Percentiles rank a stretch among this genome's conserved stretches.
Evolutionary conservation across 23 red algal species (phyloP).

Genomic region (Pyropia haitanensis): DNA sequence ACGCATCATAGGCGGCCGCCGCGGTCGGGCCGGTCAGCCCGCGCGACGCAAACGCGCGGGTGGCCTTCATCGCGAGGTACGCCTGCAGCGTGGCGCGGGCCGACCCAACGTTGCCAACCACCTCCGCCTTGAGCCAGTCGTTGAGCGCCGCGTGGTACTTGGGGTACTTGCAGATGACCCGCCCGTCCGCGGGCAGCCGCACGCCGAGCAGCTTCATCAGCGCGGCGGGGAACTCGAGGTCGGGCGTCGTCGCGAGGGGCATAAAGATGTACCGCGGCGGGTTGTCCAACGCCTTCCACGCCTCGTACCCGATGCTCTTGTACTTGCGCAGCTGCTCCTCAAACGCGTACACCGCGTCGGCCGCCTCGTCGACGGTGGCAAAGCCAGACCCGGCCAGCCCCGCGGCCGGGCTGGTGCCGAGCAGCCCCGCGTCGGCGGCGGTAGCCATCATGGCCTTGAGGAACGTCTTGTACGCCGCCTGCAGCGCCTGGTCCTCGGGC

Average conservation of each 20-base stretch:
- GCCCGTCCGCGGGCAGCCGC: neutral
- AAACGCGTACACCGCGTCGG: neutral
- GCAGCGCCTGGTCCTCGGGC: neutral
- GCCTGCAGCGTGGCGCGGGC: too few species aligned
- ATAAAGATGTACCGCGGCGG: neutral
- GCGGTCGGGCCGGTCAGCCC: neutral
- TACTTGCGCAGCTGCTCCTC: neutral
- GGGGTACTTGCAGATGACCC: too few species aligned
- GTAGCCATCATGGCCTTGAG: neutral
- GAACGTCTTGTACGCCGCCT: slow-evolving; percentile 5
- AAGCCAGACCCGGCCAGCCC: neutral
- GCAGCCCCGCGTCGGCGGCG: neutral
- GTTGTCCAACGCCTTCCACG: neutral
- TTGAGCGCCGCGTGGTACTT: too few species aligned
- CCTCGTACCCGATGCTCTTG: neutral
- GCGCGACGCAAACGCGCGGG: neutral
- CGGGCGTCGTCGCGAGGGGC: too few species aligned
- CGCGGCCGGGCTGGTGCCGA: neutral
- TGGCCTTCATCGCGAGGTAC: neutral
- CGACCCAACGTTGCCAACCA: too few species aligned
- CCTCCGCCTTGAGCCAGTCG: too few species aligned
- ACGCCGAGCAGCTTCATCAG: neutral
- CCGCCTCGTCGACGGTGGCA: neutral
- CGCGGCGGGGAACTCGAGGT: neutral
- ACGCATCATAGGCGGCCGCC: neutral